These are phyloP conservation scores for Emydomyces testavorans DNA, from an alignment of 2,329 filamentous ascomycete species.

Conservation along the genomic window DNA sequence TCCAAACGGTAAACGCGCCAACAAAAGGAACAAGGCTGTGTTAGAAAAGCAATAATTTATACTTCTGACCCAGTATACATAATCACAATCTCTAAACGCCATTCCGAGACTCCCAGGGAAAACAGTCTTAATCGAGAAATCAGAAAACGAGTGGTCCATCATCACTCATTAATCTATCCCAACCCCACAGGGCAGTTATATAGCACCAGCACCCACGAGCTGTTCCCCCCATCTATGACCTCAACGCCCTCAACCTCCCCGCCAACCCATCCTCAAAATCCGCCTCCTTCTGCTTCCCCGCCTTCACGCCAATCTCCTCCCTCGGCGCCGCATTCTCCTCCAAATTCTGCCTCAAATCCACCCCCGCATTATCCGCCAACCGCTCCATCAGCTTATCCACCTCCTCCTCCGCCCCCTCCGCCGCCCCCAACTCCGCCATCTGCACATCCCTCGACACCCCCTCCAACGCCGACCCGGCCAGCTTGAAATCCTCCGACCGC, in stretches of 20 bases:
- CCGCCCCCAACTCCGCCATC: conserved; percentile 37
- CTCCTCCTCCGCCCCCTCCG: conserved; percentile 29
- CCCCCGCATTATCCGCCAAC: conserved; percentile 35
- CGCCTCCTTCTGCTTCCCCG: conserved; percentile 27
- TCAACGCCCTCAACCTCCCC: conserved; percentile 31
- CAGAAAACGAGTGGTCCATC: neutral
- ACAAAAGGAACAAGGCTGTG: neutral
- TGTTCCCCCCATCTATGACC: conserved; percentile 21
- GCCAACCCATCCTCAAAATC: conserved; percentile 34
- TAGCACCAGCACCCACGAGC: neutral
- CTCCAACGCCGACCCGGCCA: conserved; percentile 33
- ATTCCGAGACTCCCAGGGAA: neutral
- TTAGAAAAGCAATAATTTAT: neutral
- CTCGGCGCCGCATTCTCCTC: conserved; percentile 32
- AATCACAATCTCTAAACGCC: conserved; percentile 1
- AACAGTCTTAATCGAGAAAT: neutral
- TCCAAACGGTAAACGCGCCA: neutral
- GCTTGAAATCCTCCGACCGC: conserved; percentile 35
- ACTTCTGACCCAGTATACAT: neutral
- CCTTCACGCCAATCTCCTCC: conserved; percentile 32
- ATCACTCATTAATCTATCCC: conserved; percentile 1
- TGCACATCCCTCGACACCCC: conserved; percentile 33
- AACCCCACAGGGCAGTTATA: neutral
- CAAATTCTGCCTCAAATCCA: conserved; percentile 32
- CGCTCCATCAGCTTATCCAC: conserved; percentile 37